These are phyloP conservation scores for Dactylellina cionopaga DNA, from an alignment of 2,329 filamentous ascomycete species.

Conservation along the genomic window DNA sequence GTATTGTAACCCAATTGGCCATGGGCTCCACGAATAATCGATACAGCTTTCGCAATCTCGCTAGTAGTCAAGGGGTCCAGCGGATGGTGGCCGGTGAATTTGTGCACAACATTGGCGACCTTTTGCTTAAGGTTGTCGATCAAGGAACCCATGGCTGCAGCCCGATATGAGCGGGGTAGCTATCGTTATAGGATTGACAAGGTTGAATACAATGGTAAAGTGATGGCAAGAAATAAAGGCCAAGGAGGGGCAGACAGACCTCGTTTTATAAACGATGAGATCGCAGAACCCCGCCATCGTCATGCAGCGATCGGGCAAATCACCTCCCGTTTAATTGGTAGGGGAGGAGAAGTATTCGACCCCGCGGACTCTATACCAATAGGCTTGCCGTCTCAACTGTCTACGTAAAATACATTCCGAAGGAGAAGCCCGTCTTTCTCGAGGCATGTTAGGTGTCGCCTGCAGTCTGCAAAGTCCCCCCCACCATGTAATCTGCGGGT, in stretches of 20 bases:
- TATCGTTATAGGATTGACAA: constrained; percentile 1
- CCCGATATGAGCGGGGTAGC: not conserved
- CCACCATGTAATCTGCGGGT: too few relatives aligned
- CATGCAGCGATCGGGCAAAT: not conserved
- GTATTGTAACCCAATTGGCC: constrained; percentile 83
- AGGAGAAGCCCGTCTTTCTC: too few relatives aligned
- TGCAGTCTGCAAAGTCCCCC: too few relatives aligned
- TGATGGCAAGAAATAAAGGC: not conserved
- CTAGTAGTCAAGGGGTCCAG: constrained; percentile 77
- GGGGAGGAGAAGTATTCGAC: constrained; percentile 3
- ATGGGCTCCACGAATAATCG: constrained; percentile 75
- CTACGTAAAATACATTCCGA: too few relatives aligned
- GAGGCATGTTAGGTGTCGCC: too few relatives aligned
- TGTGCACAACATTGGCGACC: not conserved
- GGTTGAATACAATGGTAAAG: not conserved
- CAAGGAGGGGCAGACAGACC: constrained; percentile 1
- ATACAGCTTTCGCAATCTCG: constrained; percentile 78
- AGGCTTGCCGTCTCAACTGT: too few relatives aligned
- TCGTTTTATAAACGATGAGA: constrained; percentile 27
- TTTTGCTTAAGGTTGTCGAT: constrained; percentile 37
- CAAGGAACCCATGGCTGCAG: constrained; percentile 11
- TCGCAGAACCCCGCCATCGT: constrained; percentile 36
- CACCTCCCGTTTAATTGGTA: too few relatives aligned
- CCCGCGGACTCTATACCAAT: too few relatives aligned
- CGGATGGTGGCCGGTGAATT: constrained; percentile 68